phyloP scores from a whole-genome alignment of 306 rosid genomes.

The Cicer judaicum region DNA sequence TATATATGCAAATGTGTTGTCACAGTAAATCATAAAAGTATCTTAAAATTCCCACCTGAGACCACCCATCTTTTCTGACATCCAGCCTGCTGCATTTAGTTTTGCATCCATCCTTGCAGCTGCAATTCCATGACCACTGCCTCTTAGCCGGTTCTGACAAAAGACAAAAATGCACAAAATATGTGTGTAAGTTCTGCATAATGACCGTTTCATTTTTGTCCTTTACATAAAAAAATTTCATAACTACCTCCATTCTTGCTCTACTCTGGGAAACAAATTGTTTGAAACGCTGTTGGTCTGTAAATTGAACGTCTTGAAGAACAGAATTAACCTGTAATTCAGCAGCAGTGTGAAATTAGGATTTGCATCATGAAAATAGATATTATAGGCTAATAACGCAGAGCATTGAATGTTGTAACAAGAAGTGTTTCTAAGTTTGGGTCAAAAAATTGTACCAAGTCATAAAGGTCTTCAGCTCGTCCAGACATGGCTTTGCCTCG shows the following conservation, averaged over 20 bases:
- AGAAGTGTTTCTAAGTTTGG: constrained; percentile 3
- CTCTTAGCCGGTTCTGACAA: constrained; percentile 89
- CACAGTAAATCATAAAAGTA: constrained; percentile 37
- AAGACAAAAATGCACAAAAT: constrained; percentile 37
- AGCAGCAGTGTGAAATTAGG: constrained; percentile 45
- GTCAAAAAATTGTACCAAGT: constrained; percentile 66
- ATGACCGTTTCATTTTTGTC: constrained; percentile 28
- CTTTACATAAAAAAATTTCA: constrained; percentile 4
- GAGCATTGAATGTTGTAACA: constrained; percentile 15
- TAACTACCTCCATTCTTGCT: constrained; percentile 94
- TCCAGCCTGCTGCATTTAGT: constrained; percentile 89
- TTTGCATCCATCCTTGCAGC: constrained; percentile 99
- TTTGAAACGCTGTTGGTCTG: constrained; percentile 95
- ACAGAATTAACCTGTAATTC: constrained; percentile 71
- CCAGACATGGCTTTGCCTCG: constrained; percentile 98
- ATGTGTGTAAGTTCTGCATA: constrained; percentile 29
- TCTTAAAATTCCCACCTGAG: constrained; percentile 68
- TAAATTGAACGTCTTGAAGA: constrained; percentile 94
- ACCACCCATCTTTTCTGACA: constrained; percentile 98
- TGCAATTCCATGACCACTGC: constrained; percentile 95
- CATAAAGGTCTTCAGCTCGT: constrained; percentile 80
- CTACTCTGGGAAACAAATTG: constrained; percentile 96
- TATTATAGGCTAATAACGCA: constrained; percentile 3
- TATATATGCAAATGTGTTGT: constrained; percentile 13
- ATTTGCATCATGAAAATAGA: constrained; percentile 19